Conservation (phyloP, 2,329 filamentous ascomycete species). For the Elsinoe ampelina region DNA sequence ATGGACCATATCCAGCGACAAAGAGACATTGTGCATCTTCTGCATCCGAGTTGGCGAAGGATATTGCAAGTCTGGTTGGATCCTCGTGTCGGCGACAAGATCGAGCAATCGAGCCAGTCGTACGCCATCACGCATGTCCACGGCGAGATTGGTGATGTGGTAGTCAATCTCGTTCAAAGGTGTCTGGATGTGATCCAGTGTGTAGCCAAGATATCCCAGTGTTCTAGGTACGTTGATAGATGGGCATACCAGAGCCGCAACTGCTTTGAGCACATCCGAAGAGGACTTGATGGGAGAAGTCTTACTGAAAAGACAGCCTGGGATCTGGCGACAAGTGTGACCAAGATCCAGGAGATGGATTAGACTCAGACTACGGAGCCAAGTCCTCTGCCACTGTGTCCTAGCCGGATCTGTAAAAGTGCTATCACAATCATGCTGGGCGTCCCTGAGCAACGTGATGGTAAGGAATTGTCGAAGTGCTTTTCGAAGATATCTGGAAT, state of each 20-base stretch:
- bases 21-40: constrained; percentile 50
- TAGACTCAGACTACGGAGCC: constrained; percentile 51
- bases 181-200: constrained; percentile 45
- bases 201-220: constrained; percentile 48
- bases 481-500: background rate
- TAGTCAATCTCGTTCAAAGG: constrained; percentile 52
- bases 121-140: constrained; percentile 54
- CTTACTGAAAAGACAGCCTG: constrained; percentile 41
- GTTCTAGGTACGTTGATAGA: constrained; percentile 47
- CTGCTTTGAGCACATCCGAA: constrained; percentile 40
- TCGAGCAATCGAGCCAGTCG: constrained; percentile 52
- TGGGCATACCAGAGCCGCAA: constrained; percentile 47
- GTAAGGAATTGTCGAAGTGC: constrained; percentile 40
- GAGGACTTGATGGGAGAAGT: constrained; percentile 50
- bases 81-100: constrained; percentile 35
- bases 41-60: constrained; percentile 47
- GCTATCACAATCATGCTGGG: constrained; percentile 30
- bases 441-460: constrained; percentile 41
- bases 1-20: constrained; percentile 47
- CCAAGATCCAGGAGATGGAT: constrained; percentile 50
- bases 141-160: constrained; percentile 49
- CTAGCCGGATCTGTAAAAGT: background rate
- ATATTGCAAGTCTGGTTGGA: constrained; percentile 43
- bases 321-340: constrained; percentile 31
- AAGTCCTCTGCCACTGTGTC: constrained; percentile 43